Evolutionary conservation across 2,329 filamentous ascomycete genomes (phyloP), one percentile per base, ranked within the genome.

Genomic region (Capronia americana): DNA sequence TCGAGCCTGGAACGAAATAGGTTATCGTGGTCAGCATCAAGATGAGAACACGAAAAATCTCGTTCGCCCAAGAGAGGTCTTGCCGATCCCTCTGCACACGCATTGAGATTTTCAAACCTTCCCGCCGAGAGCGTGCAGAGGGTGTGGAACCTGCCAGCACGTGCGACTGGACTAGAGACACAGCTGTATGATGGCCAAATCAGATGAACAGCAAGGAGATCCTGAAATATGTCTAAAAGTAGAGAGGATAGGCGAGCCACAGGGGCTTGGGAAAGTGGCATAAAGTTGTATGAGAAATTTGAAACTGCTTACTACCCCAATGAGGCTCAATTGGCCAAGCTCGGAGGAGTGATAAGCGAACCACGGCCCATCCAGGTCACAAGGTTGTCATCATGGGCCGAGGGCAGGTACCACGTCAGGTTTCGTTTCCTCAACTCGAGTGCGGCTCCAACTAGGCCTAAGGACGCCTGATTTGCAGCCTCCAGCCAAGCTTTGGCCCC

Each of bases 1-100:
- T 59, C 3, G 63, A 61, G 30, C 66, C 53, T 38, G 59, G 56
- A 28, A 28, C 51, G 24, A 61, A 60, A 26, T 60, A 44, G 51
- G 34, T 34, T 26, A 34, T 28, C 10, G 32, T 24, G n/a, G 17
- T 60, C 17, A 12, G 26, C 17, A 6, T 24, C 6, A 3, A 6
- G 11, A 23, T 28, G 50, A 30, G 20, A 24, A 4, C 17, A 24
- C 12, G 24, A n/a, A 20, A 55, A 20, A 20, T 24, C 46, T 11
- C 20, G 11, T 50, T 23, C 20, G 46, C 46, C 11, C 24, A 26
- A 50, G 24, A 24, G 20, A 11, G 20, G 8, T 8, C 7, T 12
- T 4, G 6, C 12, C 10, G 8, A 50, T 50, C 46, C 11, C 20
- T 11, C 14, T 48, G 17, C 44, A 6, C 44, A 48, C 10, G 17